phyloP scores from a whole-genome alignment of 495 filamentous ascomycete species.

The Astrothelium macrocarpum region DNA sequence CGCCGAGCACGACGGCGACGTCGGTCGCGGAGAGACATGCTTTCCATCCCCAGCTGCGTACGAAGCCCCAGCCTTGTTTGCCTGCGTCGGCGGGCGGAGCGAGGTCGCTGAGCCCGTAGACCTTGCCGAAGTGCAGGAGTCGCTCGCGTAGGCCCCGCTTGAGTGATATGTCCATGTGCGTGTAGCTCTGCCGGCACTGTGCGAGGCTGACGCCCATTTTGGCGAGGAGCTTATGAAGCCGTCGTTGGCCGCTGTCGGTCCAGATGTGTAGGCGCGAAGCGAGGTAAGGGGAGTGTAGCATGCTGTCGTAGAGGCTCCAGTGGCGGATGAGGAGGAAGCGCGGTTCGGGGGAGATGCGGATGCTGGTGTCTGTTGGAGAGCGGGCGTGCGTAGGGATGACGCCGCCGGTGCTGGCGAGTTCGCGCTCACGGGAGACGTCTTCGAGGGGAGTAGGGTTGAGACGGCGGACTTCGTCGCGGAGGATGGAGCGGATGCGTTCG shows the following conservation, averaged over 20 bases:
- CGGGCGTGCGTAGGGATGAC: constrained; percentile 81
- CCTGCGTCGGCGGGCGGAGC: constrained; percentile 58
- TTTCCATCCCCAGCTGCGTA: constrained; percentile 95
- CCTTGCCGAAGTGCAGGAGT: constrained; percentile 75
- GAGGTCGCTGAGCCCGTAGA: constrained; percentile 86
- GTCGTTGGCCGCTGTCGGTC: constrained; percentile 79
- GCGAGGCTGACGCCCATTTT: constrained; percentile 95
- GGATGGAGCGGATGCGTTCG: constrained; percentile 69
- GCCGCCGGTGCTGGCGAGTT: constrained; percentile 49
- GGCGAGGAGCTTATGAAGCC: constrained; percentile 88
- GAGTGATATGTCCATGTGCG: constrained; percentile 96
- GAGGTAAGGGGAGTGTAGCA: constrained; percentile 96
- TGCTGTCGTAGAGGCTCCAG: constrained; percentile 96
- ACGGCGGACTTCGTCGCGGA: constrained; percentile 89
- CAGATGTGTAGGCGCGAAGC: constrained; percentile 86
- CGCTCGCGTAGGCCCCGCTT: constrained; percentile 81
- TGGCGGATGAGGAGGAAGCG: constrained; percentile 88
- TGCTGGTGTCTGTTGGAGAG: constrained; percentile 83
- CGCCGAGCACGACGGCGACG: constrained; percentile 79
- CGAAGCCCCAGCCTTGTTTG: constrained; percentile 91
- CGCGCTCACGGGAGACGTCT: constrained; percentile 44
- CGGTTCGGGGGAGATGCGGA: constrained; percentile 87
- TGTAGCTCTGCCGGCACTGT: constrained; percentile 91
- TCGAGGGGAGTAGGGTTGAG: constrained; percentile 72
- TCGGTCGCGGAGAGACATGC: constrained; percentile 86